phyloP scores from a whole-genome alignment of 345 rosid genomes.

The Combretum micranthum region DNA sequence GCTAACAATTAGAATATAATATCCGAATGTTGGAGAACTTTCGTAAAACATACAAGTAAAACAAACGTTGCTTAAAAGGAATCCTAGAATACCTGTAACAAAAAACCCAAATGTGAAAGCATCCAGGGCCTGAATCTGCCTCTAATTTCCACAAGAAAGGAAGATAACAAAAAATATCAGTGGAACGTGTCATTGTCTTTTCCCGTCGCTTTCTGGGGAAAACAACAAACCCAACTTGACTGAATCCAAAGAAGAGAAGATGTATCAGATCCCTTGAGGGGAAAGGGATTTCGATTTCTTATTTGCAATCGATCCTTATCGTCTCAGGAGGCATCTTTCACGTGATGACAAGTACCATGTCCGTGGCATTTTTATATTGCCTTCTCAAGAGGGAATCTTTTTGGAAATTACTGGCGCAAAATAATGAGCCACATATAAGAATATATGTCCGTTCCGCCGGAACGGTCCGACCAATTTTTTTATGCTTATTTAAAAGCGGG shows the following conservation, averaged over 20 bases:
- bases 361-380: conserved; percentile 15
- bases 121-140: not conserved
- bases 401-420: not conserved
- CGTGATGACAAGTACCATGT: conserved; percentile 27
- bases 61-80: too few relatives aligned
- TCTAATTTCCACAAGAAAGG: conserved; percentile 2
- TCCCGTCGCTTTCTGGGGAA: conserved; percentile 16
- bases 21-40: too few relatives aligned
- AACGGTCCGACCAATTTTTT: too few relatives aligned
- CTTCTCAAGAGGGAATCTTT: conserved; percentile 19
- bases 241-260: conserved; percentile 19
- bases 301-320: conserved; percentile 10
- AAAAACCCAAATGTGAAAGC: too few relatives aligned
- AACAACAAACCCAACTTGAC: conserved; percentile 17
- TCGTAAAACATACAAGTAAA: too few relatives aligned
- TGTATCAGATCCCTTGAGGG: too few relatives aligned
- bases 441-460: too few relatives aligned
- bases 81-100: too few relatives aligned
- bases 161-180: conserved; percentile 14
- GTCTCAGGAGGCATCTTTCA: conserved; percentile 33
- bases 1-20: too few relatives aligned
- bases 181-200: conserved; percentile 11
- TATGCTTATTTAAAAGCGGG: too few relatives aligned
- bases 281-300: too few relatives aligned
- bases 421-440: too few relatives aligned